phyloP scores from a whole-genome alignment of 768 basidiomycete species.

The Rubroboletus pulcherrimus region DNA sequence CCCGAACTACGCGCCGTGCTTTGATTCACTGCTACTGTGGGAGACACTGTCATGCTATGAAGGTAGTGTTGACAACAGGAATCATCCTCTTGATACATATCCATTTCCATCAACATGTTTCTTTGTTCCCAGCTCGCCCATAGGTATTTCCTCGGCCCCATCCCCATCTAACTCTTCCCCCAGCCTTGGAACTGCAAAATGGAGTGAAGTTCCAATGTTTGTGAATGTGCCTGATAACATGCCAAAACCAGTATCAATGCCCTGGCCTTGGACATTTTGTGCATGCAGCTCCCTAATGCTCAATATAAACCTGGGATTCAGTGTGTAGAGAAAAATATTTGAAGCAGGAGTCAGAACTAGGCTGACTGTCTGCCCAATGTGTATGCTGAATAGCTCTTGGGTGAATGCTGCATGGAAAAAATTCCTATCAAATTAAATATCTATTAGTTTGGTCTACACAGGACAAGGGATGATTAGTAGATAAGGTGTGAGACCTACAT shows the following conservation, averaged over 20 bases:
- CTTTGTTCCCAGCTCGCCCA: background rate
- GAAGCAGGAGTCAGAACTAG: background rate
- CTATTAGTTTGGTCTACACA: background rate
- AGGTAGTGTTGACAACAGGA: background rate
- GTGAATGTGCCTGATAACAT: no score
- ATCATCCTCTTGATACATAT: background rate
- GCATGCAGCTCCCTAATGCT: background rate
- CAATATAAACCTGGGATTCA: slow-evolving; percentile 7
- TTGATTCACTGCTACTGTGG: no score
- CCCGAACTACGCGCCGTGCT: no score
- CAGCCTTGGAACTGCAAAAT: background rate
- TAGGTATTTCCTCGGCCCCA: background rate
- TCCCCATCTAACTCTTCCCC: no score
- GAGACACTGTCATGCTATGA: no score
- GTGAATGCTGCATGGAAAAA: background rate
- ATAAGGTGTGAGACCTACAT: background rate
- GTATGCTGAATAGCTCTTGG: background rate
- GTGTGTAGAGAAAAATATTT: background rate
- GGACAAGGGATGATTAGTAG: background rate
- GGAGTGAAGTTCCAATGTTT: no score
- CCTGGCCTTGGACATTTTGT: no score
- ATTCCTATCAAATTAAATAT: background rate
- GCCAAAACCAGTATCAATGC: no score
- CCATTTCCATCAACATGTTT: background rate
- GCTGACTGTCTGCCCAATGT: background rate